These are phyloP conservation scores for Claviceps sp. DNA, from an alignment of 2,329 filamentous ascomycete genomes.

Conservation along the genomic window DNA sequence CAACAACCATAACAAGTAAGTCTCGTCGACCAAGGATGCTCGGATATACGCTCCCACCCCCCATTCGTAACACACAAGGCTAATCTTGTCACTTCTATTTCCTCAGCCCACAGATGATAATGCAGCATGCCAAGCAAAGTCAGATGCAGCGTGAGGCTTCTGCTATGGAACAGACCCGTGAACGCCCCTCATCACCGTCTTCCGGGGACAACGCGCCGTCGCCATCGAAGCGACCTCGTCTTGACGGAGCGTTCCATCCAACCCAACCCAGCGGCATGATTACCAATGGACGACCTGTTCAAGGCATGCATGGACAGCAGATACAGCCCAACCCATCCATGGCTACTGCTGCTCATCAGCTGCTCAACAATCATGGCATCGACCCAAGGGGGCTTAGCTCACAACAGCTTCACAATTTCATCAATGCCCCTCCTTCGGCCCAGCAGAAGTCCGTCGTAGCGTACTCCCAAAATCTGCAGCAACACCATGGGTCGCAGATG, in stretches of 20 bases:
- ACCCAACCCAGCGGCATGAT: slow-evolving; percentile 53
- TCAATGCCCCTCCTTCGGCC: slow-evolving; percentile 40
- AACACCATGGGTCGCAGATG: slow-evolving; percentile 71
- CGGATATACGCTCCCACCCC: background rate
- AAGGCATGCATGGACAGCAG: slow-evolving; percentile 61
- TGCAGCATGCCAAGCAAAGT: slow-evolving; percentile 58
- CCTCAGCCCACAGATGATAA: slow-evolving; percentile 56
- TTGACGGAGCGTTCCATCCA: slow-evolving; percentile 62
- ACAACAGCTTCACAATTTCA: slow-evolving; percentile 59
- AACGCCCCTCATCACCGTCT: slow-evolving; percentile 68
- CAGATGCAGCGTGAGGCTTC: slow-evolving; percentile 84
- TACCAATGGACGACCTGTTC: slow-evolving; percentile 57
- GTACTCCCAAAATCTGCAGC: slow-evolving; percentile 73
- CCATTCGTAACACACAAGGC: background rate
- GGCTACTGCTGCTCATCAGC: slow-evolving; percentile 41
- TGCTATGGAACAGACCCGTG: slow-evolving; percentile 72
- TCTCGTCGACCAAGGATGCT: slow-evolving; percentile 7
- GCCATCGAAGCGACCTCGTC: slow-evolving; percentile 76
- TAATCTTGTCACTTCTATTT: background rate
- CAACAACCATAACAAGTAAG: slow-evolving; percentile 62
- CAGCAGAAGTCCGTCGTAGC: slow-evolving; percentile 78
- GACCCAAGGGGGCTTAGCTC: slow-evolving; percentile 59
- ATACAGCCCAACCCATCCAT: slow-evolving; percentile 39
- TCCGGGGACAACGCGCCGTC: slow-evolving; percentile 81
- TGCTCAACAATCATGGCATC: slow-evolving; percentile 58